phyloP scores from a whole-genome alignment of 768 basidiomycete species.

The Russula vinacea region DNA sequence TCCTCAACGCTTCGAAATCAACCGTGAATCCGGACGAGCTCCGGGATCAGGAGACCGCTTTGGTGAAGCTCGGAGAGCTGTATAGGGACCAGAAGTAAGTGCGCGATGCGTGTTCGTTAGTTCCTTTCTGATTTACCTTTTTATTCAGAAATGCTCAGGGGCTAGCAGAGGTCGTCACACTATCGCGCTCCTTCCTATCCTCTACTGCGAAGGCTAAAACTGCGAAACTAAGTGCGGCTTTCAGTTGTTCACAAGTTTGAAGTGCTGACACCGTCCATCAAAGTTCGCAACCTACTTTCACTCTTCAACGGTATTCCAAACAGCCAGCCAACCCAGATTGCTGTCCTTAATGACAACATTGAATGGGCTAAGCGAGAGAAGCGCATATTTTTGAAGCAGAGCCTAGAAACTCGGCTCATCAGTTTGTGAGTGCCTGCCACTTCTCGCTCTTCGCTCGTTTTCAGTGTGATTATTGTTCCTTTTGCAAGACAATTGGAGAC shows the following conservation, averaged over 20 bases:
- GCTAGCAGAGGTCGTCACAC: constrained; percentile 80
- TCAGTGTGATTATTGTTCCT: neutral
- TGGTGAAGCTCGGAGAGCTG: constrained; percentile 81
- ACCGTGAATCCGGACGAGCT: constrained; percentile 55
- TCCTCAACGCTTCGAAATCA: constrained; percentile 46
- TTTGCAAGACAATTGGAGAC: constrained; percentile 64
- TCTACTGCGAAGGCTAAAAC: constrained; percentile 98
- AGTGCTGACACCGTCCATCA: constrained; percentile 8
- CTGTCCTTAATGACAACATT: constrained; percentile 86
- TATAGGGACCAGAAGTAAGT: constrained; percentile 82
- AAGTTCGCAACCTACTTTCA: constrained; percentile 91
- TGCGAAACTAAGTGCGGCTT: constrained; percentile 79
- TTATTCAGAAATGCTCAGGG: constrained; percentile 70
- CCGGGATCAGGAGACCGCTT: constrained; percentile 78
- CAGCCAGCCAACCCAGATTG: constrained; percentile 72
- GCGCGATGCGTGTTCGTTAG: neutral
- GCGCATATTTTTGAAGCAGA: constrained; percentile 93
- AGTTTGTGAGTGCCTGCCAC: constrained; percentile 50
- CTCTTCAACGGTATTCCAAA: constrained; percentile 79
- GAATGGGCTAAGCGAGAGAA: constrained; percentile 90
- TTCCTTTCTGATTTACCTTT: neutral
- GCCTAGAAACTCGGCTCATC: constrained; percentile 83
- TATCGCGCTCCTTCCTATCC: constrained; percentile 79
- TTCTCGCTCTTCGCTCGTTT: neutral
- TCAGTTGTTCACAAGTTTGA: neutral